Evolutionary conservation across 1,139 yeast genomes (phyloP).

Genomic region (Suhomyces yuchorum): DNA sequence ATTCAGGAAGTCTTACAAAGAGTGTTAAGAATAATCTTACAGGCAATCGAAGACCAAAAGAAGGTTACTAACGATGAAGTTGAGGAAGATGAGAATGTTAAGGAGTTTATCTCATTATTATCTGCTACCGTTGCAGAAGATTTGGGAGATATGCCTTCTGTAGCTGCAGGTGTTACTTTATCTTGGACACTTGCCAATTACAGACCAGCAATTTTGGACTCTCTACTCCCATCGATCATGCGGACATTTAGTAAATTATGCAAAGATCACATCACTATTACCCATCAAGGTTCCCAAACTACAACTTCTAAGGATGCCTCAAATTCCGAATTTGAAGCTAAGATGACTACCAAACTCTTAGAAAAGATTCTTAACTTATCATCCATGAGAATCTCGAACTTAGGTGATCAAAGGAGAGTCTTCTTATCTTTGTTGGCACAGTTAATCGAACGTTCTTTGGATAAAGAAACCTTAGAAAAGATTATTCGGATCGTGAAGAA

Average conservation of each 20-base stretch:
- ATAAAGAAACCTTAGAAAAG: constrained; percentile 70
- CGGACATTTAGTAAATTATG: constrained; percentile 85
- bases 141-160: constrained; percentile 75
- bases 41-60: constrained; percentile 54
- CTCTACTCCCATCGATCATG: constrained; percentile 74
- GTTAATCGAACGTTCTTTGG: constrained; percentile 84
- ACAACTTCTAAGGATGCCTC: constrained; percentile 31
- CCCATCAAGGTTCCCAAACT: constrained; percentile 47
- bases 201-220: constrained; percentile 72
- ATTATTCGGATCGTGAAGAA: constrained; percentile 77
- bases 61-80: constrained; percentile 53
- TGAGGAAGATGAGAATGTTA: constrained; percentile 58
- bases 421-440: constrained; percentile 86
- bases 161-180: constrained; percentile 87
- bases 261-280: constrained; percentile 81
- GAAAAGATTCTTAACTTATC: constrained; percentile 78
- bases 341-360: constrained; percentile 72
- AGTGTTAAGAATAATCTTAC: constrained; percentile 66
- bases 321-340: constrained; percentile 65
- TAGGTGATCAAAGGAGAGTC: constrained; percentile 92
- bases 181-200: constrained; percentile 81
- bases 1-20: constrained; percentile 80
- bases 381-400: constrained; percentile 74
- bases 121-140: constrained; percentile 80
- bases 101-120: constrained; percentile 61